phyloP scores from a whole-genome alignment of 208 protist species.

The Acanthamoeba sp. region DNA sequence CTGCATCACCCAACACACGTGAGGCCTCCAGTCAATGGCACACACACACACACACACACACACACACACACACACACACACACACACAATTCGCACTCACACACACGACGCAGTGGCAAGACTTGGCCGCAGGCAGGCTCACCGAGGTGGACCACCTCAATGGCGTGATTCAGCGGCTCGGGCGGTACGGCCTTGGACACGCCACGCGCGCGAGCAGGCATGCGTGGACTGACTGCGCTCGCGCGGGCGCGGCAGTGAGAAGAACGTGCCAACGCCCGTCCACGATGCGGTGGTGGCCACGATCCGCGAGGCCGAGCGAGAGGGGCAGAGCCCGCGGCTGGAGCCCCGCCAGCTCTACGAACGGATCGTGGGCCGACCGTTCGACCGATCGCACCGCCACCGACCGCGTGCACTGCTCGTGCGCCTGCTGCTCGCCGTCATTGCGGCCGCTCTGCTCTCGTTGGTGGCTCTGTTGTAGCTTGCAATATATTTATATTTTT shows the following conservation, averaged over 20 bases:
- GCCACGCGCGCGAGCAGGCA: background rate
- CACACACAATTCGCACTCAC: too few relatives aligned
- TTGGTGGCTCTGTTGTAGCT: background rate
- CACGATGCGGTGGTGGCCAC: slow-evolving; percentile 24
- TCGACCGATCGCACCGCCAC: background rate
- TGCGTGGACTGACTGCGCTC: too few relatives aligned
- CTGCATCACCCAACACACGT: too few relatives aligned
- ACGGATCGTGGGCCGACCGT: background rate
- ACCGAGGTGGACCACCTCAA: slow-evolving; percentile 45
- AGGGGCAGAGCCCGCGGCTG: background rate
- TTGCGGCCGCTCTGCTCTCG: background rate
- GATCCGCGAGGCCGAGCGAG: background rate
- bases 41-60: too few relatives aligned
- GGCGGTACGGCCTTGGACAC: background rate
- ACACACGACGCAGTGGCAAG: background rate
- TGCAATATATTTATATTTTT: too few relatives aligned
- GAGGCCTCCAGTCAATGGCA: too few relatives aligned
- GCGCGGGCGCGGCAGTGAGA: background rate
- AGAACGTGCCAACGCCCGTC: background rate
- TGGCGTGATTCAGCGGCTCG: slow-evolving; percentile 1
- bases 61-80: too few relatives aligned
- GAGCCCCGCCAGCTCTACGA: background rate
- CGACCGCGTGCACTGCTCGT: background rate
- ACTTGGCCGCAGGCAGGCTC: background rate
- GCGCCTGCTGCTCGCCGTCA: background rate